phyloP scores from a whole-genome alignment of 257 asterid species.

The Solanum megistacrolobum region DNA sequence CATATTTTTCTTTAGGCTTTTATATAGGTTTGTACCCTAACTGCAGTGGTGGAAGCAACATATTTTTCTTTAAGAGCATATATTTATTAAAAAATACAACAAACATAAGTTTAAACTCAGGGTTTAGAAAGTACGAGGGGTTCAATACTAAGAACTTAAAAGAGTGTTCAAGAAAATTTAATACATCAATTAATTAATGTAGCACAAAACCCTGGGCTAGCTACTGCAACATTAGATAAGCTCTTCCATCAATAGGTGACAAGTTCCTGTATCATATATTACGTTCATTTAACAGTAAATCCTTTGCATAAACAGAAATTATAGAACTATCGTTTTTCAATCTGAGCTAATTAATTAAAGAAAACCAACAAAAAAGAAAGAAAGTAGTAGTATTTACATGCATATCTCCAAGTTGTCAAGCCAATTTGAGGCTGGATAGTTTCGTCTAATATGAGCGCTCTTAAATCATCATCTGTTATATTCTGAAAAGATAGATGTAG shows the following conservation, averaged over 20 bases:
- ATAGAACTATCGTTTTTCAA: neutral
- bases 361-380: neutral
- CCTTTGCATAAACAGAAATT: neutral
- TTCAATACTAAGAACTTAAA: too few relatives aligned
- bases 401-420: slow-evolving; percentile 50
- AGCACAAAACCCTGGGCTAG: too few relatives aligned
- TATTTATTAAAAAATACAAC: too few relatives aligned
- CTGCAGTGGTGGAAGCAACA: too few relatives aligned
- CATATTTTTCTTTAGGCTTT: too few relatives aligned
- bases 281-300: neutral
- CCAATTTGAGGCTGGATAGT: slow-evolving; percentile 58
- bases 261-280: neutral
- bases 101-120: too few relatives aligned
- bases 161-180: too few relatives aligned
- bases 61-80: too few relatives aligned
- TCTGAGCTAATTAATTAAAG: neutral
- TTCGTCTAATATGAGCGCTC: slow-evolving; percentile 68
- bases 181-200: too few relatives aligned
- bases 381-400: neutral
- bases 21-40: too few relatives aligned
- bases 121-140: too few relatives aligned
- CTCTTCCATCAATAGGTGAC: neutral
- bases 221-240: neutral
- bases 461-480: slow-evolving; percentile 62
- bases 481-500: slow-evolving; percentile 26